phyloP scores from a whole-genome alignment of 169 alveolate genomes.

The Theileria orientalis region DNA sequence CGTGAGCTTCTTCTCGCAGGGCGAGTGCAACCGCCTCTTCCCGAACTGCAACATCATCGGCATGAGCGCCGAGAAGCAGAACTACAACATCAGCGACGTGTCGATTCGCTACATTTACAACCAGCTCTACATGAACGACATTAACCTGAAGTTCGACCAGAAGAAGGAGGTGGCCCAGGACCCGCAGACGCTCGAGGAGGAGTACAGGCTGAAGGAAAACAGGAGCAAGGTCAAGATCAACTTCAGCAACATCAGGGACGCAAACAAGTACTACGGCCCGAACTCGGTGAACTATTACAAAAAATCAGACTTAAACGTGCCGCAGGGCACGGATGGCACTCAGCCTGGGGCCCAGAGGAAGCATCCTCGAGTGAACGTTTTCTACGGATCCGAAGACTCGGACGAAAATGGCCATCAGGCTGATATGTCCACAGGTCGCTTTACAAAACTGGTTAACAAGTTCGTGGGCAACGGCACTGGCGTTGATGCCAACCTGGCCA shows the following conservation, averaged over 20 bases:
- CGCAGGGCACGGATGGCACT: too few species aligned
- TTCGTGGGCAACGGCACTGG: neutral
- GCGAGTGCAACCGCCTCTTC: slow-evolving; percentile 57
- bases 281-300: too few species aligned
- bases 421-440: neutral
- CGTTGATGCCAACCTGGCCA: neutral
- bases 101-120: slow-evolving; percentile 51
- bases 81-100: slow-evolving; percentile 54
- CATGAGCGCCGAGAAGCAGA: slow-evolving; percentile 16
- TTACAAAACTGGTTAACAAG: neutral
- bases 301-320: too few species aligned
- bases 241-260: neutral
- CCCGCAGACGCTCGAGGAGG: neutral
- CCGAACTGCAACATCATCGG: slow-evolving; percentile 65
- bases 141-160: slow-evolving; percentile 9
- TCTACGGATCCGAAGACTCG: too few species aligned
- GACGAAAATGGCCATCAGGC: neutral
- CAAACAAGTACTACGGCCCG: neutral
- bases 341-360: too few species aligned
- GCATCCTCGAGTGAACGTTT: too few species aligned
- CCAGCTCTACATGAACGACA: slow-evolving; percentile 50
- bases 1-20: slow-evolving; percentile 46
- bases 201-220: neutral
- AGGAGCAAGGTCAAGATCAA: neutral
- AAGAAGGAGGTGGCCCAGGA: neutral